Evolutionary conservation across 148 eudicot species (phyloP).

Genomic region (Suaeda aralocaspica): DNA sequence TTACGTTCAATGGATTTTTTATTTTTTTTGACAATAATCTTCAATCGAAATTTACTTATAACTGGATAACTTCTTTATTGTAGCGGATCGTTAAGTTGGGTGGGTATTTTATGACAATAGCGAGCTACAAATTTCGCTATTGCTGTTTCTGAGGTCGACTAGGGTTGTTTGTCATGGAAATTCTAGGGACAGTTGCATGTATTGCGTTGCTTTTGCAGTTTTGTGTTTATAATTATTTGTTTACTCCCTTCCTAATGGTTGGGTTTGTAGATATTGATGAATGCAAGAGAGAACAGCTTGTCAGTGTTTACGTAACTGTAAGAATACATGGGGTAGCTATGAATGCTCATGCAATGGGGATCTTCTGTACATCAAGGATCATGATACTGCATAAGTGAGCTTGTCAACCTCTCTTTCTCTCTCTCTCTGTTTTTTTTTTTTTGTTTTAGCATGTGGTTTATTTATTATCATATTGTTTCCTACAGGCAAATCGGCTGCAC

Average conservation of each 20-base stretch:
- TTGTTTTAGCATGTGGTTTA: not conserved
- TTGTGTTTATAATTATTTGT: not conserved
- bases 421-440: not conserved
- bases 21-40: too few relatives aligned
- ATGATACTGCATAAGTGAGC: slow-evolving; percentile 94
- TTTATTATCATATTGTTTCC: slow-evolving; percentile 8
- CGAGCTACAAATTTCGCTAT: not conserved
- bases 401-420: too few relatives aligned
- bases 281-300: slow-evolving; percentile 85
- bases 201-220: slow-evolving; percentile 11
- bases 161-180: not conserved
- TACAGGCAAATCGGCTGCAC: slow-evolving; percentile 63
- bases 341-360: slow-evolving; percentile 77
- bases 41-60: too few relatives aligned
- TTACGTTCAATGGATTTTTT: too few relatives aligned
- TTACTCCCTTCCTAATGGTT: not conserved
- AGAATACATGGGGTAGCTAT: slow-evolving; percentile 96
- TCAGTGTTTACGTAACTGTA: slow-evolving; percentile 91
- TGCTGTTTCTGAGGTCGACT: not conserved
- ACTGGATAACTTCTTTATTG: too few relatives aligned
- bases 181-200: not conserved
- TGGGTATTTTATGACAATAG: too few relatives aligned
- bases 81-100: too few relatives aligned
- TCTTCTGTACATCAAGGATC: slow-evolving; percentile 77
- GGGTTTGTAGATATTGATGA: slow-evolving; percentile 66